Conservation (phyloP, 345 rosid species). For the Populus euphratica region DNA sequence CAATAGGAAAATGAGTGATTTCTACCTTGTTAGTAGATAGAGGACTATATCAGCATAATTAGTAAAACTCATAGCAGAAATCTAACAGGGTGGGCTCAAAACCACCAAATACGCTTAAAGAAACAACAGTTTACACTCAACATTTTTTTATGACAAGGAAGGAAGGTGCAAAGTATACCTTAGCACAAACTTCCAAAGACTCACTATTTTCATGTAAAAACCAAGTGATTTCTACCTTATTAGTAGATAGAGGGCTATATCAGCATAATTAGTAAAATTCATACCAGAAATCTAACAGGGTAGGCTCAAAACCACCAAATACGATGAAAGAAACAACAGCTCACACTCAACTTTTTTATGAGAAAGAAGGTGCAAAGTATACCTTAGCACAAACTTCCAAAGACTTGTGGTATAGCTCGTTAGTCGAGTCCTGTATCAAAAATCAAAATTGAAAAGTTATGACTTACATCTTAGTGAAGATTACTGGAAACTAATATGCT, state of each 20-base stretch:
- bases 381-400: slow-evolving; percentile 25
- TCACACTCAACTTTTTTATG: background rate
- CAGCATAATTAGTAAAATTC: background rate
- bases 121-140: background rate
- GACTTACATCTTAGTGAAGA: background rate
- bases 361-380: background rate
- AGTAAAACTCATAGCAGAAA: background rate
- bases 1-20: background rate
- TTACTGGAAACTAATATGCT: background rate
- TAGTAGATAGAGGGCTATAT: background rate
- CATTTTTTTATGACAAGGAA: background rate
- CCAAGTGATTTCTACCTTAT: background rate
- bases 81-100: background rate
- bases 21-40: background rate
- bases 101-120: background rate
- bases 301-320: background rate
- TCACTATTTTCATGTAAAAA: background rate
- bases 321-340: background rate
- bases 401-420: slow-evolving; percentile 24
- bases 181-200: slow-evolving; percentile 19
- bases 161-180: slow-evolving; percentile 6
- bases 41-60: background rate
- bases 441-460: background rate
- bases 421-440: slow-evolving; percentile 21
- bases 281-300: background rate